Evolutionary conservation across 495 filamentous ascomycete genomes (phyloP).

Genomic region (Choiromyces venosus): DNA sequence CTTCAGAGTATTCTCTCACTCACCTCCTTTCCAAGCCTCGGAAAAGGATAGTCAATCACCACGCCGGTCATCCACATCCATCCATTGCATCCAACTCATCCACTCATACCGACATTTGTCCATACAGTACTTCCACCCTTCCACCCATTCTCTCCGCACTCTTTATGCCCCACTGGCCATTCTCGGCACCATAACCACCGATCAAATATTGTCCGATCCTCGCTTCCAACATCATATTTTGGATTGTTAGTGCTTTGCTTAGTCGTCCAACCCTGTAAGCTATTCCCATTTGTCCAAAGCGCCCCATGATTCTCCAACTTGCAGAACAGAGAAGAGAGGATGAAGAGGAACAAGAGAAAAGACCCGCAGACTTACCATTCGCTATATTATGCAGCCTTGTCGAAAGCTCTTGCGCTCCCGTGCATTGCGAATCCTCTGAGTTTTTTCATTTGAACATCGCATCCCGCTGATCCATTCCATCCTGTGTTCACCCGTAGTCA

Average conservation of each 20-base stretch:
- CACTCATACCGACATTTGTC: background rate
- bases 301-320: constrained; percentile 8
- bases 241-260: background rate
- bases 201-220: constrained; percentile 32
- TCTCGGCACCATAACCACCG: constrained; percentile 21
- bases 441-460: constrained; percentile 2
- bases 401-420: background rate
- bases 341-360: constrained; percentile 5
- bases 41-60: constrained; percentile 29
- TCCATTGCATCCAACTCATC: background rate
- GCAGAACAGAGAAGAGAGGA: background rate
- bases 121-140: background rate
- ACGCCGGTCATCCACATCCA: constrained; percentile 14
- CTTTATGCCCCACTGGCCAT: constrained; percentile 18
- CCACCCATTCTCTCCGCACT: constrained; percentile 19
- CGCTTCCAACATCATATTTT: constrained; percentile 32
- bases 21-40: constrained; percentile 12
- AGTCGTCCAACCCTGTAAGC: constrained; percentile 17
- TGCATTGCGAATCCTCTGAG: background rate
- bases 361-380: constrained; percentile 18
- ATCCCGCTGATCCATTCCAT: background rate
- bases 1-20: background rate
- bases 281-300: constrained; percentile 19
- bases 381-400: constrained; percentile 18
- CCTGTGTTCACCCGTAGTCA: background rate